These are phyloP conservation scores for Orbilia ellipsospora DNA, from an alignment of 2,329 filamentous ascomycete genomes.

Conservation along the genomic window DNA sequence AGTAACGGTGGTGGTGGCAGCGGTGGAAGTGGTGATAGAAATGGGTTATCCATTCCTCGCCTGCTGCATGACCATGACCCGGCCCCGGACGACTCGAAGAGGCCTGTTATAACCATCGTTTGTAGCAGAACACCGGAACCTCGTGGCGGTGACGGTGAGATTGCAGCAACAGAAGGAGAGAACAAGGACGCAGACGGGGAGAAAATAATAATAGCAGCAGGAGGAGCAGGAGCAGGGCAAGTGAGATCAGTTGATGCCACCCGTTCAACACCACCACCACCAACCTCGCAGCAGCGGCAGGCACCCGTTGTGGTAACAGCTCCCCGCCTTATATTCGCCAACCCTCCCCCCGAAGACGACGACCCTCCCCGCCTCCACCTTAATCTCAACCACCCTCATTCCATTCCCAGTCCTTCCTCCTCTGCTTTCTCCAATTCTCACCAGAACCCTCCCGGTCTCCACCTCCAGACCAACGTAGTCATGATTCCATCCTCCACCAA, in stretches of 20 bases:
- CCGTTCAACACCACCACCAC: background rate
- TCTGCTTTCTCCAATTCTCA: conserved; percentile 21
- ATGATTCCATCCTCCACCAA: conserved; percentile 55
- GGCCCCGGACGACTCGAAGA: background rate
- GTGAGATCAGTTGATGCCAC: background rate
- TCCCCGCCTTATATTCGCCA: conserved; percentile 55
- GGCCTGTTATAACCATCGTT: conserved; percentile 5
- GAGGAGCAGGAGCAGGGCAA: background rate
- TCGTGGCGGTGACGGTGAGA: background rate
- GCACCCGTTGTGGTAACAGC: conserved; percentile 4
- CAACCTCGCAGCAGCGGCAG: conserved; percentile 32
- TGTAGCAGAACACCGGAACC: background rate
- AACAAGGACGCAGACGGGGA: background rate
- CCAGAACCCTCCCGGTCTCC: conserved; percentile 43
- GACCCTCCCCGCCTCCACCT: conserved; percentile 29
- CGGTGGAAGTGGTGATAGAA: conserved; percentile 8
- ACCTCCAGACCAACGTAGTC: conserved; percentile 57
- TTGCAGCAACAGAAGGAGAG: background rate
- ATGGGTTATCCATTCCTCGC: conserved; percentile 37
- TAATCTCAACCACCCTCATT: conserved; percentile 38
- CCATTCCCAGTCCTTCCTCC: conserved; percentile 37
- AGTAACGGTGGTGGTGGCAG: background rate
- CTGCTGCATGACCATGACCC: conserved; percentile 6
- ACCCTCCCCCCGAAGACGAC: conserved; percentile 49
- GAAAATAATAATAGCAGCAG: too few relatives aligned